phyloP scores from a whole-genome alignment of 1,284 basidiomycete species.

The Austroboletus rostrupii region DNA sequence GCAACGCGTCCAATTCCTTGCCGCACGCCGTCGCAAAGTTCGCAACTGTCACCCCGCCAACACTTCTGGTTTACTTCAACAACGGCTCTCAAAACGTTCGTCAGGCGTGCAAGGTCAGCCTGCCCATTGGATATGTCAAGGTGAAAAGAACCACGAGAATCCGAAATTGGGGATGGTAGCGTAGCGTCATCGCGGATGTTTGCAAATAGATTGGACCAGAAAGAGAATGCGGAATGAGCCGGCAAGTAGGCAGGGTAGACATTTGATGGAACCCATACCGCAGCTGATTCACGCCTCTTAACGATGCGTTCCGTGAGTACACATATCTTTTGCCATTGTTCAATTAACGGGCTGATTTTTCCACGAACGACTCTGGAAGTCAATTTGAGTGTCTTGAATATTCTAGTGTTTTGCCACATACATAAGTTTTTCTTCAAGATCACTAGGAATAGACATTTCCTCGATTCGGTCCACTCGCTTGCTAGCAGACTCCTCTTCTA shows the following conservation, averaged over 20 bases:
- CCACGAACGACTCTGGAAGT: constrained; percentile 58
- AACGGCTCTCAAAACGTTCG: constrained; percentile 76
- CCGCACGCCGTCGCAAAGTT: constrained; percentile 77
- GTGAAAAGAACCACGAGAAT: constrained; percentile 21
- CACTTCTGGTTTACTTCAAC: constrained; percentile 73
- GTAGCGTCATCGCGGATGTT: constrained; percentile 14
- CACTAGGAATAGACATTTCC: constrained; percentile 89
- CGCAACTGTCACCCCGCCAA: constrained; percentile 79
- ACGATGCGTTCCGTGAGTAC: constrained; percentile 80
- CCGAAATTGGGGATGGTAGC: constrained; percentile 21
- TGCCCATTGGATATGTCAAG: constrained; percentile 38
- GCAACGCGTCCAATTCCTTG: constrained; percentile 68
- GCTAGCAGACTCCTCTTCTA: constrained; percentile 83
- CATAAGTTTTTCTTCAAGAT: constrained; percentile 85
- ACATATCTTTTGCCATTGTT: constrained; percentile 89
- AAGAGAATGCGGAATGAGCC: constrained; percentile 61
- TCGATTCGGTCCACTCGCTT: constrained; percentile 80
- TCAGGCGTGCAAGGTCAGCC: constrained; percentile 79
- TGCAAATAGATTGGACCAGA: constrained; percentile 33
- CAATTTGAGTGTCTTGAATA: constrained; percentile 2
- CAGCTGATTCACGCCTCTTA: constrained; percentile 81
- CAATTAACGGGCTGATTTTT: constrained; percentile 72
- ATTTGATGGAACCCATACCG: constrained; percentile 71
- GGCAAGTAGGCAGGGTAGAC: constrained; percentile 56
- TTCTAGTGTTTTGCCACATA: constrained; percentile 34